Base-by-base conservation (phyloP, 176 grass and related monocot species). In the Coix lacrymajobi region DNA sequence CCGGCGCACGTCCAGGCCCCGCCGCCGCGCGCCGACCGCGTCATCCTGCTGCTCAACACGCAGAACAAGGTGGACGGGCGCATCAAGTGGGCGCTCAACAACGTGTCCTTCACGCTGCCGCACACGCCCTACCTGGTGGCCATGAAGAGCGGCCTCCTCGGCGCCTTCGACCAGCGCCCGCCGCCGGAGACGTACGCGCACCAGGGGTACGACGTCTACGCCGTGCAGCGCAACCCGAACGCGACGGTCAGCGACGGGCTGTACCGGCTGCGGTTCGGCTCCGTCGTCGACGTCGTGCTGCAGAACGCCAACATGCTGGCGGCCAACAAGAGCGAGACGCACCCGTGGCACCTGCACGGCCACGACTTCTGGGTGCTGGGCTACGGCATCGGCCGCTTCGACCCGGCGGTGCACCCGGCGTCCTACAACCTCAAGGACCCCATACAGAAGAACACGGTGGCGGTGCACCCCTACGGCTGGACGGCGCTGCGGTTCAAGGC, bases 341-440 rank as follows among this genome's bases (percentile, higher is more conserved):
- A 94, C 81, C 94, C 94, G 7, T 97, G 94, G 94, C 94, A 97
- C 65, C 86, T 97, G 3, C 94, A 97, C 36, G 94, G 94, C 0
- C 94, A 97, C 17, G 85, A 97, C 45, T 97, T 97, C 73, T 94
- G 92, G 89, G 92, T 94, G 78, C 25, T 97, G 29, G 94, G 90
- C 26, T 78, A 94, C 7, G 94, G 94, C 24, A 12, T 41, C 0
- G 92, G 90, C 0, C 71, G 87, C 2, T 97, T 94, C 44, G 83
- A 97, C 62, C 90, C 88, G 14, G 82, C 82, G 15, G 66, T 25
- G n/a, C 71, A 94, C 73, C 85, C 90, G 25, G 77, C 67, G 8
- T 19, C 26, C 12, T 94, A 66, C 77, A 97, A 94, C 76, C 74
- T 97, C 19, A 79, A 25, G 46, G 80, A 94, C 17, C 94, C 94